phyloP scores from a whole-genome alignment of 768 basidiomycete genomes.

The Tylopilus rubrobrunneus region DNA sequence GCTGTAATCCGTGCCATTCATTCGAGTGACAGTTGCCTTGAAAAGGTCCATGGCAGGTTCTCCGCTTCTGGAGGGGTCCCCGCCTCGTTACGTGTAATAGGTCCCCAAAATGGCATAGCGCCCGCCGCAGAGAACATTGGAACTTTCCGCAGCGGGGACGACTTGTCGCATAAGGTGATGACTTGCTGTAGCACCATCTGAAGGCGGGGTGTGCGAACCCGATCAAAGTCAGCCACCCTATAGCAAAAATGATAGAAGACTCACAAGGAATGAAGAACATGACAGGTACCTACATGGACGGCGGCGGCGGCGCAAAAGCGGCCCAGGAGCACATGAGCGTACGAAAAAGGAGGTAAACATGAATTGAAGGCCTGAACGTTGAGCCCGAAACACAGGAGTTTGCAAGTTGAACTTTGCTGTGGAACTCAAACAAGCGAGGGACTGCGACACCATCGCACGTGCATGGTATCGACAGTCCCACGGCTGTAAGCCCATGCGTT shows the following conservation, averaged over 20 bases:
- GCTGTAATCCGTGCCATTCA: slow-evolving; percentile 6
- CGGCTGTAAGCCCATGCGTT: no score
- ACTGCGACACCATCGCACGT: no score
- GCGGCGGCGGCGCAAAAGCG: neutral
- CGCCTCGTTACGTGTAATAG: neutral
- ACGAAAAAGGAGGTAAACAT: neutral
- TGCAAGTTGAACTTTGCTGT: no score
- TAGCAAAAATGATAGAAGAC: neutral
- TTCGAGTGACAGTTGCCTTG: slow-evolving; percentile 17
- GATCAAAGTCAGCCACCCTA: neutral
- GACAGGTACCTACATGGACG: no score
- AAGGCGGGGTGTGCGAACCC: slow-evolving; percentile 1
- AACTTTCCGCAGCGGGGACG: neutral
- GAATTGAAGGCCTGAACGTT: no score
- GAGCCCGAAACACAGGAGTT: no score
- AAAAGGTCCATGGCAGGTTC: neutral
- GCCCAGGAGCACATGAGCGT: neutral
- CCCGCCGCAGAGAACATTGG: slow-evolving; percentile 10
- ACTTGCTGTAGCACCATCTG: slow-evolving; percentile 23
- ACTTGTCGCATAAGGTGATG: neutral
- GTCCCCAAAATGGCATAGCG: slow-evolving; percentile 1
- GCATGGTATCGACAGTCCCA: no score
- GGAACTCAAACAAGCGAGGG: no score
- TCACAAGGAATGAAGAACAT: no score
- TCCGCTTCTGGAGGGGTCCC: neutral